A percentile compares a stretch with the other conserved stretches of the same genome.
These are phyloP conservation scores for Verticillium nonalfalfae DNA, from an alignment of 2,329 filamentous ascomycete species.

Conservation along the genomic window DNA sequence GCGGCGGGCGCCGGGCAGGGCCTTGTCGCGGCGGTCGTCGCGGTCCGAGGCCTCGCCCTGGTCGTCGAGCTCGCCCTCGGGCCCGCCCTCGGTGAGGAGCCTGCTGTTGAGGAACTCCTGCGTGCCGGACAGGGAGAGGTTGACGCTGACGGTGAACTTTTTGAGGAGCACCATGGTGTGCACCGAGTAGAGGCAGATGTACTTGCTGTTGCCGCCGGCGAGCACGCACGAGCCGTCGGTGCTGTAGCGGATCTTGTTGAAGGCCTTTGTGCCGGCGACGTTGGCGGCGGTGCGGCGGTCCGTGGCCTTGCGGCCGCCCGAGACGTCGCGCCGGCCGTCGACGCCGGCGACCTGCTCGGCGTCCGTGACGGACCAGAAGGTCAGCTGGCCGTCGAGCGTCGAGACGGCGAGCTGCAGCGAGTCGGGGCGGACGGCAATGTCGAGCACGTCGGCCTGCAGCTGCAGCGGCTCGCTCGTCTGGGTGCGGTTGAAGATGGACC, in stretches of 20 bases:
- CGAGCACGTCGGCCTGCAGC: constrained; percentile 83
- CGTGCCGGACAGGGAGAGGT: constrained; percentile 90
- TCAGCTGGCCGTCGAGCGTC: constrained; percentile 87
- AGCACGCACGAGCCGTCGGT: constrained; percentile 86
- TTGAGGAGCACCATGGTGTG: constrained; percentile 85
- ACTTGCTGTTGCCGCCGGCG: constrained; percentile 94
- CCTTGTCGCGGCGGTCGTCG: constrained; percentile 74
- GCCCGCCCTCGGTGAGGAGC: constrained; percentile 83
- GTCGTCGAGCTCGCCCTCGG: constrained; percentile 77
- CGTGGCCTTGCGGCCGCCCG: constrained; percentile 80
- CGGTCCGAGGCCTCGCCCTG: constrained; percentile 83
- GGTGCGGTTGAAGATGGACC: constrained; percentile 90
- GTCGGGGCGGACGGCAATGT: constrained; percentile 82
- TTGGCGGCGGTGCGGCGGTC: constrained; percentile 91
- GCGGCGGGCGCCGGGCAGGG: constrained; percentile 78
- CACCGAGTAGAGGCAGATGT: constrained; percentile 96
- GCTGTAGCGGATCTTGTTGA: constrained; percentile 83
- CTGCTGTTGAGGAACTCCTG: constrained; percentile 96
- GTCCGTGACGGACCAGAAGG: constrained; percentile 89
- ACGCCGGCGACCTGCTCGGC: constrained; percentile 80
- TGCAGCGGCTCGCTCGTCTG: constrained; percentile 94
- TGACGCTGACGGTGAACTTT: constrained; percentile 93
- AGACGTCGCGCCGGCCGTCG: constrained; percentile 87
- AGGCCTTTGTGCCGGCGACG: constrained; percentile 82
- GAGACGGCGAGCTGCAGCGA: constrained; percentile 87